Percentiles rank a stretch among this genome's conserved stretches.
phyloP scores from a whole-genome alignment of 2,329 filamentous ascomycete genomes.

The Alternaria alternata region DNA sequence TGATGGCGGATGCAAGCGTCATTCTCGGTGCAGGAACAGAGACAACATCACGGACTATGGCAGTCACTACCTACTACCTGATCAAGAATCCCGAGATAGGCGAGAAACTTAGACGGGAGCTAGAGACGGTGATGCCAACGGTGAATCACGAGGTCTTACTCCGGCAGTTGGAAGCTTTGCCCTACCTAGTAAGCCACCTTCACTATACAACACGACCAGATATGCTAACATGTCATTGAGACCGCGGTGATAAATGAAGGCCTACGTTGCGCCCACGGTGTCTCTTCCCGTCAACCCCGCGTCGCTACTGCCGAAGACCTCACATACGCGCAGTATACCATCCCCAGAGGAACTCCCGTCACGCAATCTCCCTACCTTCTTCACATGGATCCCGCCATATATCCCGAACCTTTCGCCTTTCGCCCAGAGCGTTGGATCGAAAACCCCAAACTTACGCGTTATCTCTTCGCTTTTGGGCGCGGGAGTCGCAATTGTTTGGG shows the following conservation, averaged over 20 bases:
- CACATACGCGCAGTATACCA: slow-evolving; percentile 19
- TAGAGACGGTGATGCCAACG: background rate
- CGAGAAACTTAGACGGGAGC: background rate
- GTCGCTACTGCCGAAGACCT: slow-evolving; percentile 30
- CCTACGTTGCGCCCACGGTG: slow-evolving; percentile 33
- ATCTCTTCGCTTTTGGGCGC: slow-evolving; percentile 18
- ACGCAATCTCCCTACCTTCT: slow-evolving; percentile 41
- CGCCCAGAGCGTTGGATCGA: slow-evolving; percentile 41
- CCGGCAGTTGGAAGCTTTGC: background rate
- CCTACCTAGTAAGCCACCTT: background rate
- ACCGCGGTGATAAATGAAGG: slow-evolving; percentile 17
- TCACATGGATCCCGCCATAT: slow-evolving; percentile 36
- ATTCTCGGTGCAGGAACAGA: slow-evolving; percentile 44
- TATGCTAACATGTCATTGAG: background rate
- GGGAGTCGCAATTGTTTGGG: slow-evolving; percentile 21
- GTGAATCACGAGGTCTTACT: background rate
- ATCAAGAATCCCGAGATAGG: background rate
- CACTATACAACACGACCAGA: background rate
- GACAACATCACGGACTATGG: slow-evolving; percentile 36
- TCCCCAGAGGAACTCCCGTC: slow-evolving; percentile 38
- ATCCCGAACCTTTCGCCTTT: slow-evolving; percentile 30
- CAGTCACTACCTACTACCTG: background rate
- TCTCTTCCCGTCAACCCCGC: slow-evolving; percentile 33
- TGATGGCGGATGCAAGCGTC: slow-evolving; percentile 41
- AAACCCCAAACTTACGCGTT: slow-evolving; percentile 13